Evolutionary conservation across 2,329 filamentous ascomycete genomes (phyloP), one percentile per base, ranked within the genome.

Genomic region (Stromatinia cepivora): DNA sequence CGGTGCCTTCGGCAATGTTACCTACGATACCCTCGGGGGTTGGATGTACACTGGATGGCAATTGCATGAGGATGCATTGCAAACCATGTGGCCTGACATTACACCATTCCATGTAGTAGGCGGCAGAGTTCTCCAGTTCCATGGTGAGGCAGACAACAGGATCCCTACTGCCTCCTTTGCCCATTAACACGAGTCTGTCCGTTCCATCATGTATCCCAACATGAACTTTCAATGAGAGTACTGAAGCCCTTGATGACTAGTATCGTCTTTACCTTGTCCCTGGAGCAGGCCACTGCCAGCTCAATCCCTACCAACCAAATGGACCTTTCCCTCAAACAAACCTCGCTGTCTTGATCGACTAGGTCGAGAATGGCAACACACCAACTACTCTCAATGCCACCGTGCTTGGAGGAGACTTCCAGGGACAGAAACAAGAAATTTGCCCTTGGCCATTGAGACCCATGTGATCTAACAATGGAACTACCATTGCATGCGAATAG

Each of bases 281-380:
- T 0, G 84, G 84, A 36, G 85, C 82, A 0, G 84, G 79, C 0
- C 84, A 86, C 78, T 87, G 85, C 71, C 77, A 79, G 0, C 74
- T 78, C 42, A 86, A 84, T 76, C 66, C 75, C 4, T 76, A 81
- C 1, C 81, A 84, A 77, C 81, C 82, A 0, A 66, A 45, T 28
- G 72, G 71, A 8, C 70, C 71, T 1, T 74, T 70, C 64, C 72
- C 70, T 22, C 82, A 87, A 72, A 88, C 87, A 8, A 88, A 91
- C 56, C 87, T 92, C 77, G 87, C 89, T 3, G 91, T 88, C 2
- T 87, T 88, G n/a, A 91, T 92, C 76, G 87, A 92, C 75, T 91
- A 84, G 74, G 81, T 92, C 11, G 85, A 85, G 72, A 91, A 91
- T 71, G 90, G 77, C 25, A 72, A 78, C 25, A 73, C 72, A 69